Evolutionary conservation across 441 rosid genomes (phyloP).

Genomic region (Populus hybrid): DNA sequence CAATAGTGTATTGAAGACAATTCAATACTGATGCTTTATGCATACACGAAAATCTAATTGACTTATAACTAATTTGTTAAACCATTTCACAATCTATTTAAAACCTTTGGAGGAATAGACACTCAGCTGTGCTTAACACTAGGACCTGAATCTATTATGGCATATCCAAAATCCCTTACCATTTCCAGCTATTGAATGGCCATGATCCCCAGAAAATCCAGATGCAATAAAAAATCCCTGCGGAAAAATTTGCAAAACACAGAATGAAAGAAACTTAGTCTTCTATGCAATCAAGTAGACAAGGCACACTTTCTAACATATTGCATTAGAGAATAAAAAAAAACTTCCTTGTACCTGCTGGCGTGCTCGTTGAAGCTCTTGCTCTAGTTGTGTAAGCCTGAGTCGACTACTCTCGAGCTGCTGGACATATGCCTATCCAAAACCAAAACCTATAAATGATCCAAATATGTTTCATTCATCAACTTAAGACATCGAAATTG

Average conservation of each 20-base stretch:
- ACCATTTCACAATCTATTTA: not conserved
- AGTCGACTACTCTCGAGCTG: conserved; percentile 78
- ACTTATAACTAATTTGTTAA: not conserved
- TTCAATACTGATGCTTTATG: not conserved
- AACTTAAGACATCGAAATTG: conserved; percentile 13
- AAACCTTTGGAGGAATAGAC: not conserved
- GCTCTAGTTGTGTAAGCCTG: conserved; percentile 74
- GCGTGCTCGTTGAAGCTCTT: conserved; percentile 53
- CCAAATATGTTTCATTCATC: conserved; percentile 27
- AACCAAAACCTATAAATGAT: conserved; percentile 48
- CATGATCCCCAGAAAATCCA: conserved; percentile 49
- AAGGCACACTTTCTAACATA: not conserved
- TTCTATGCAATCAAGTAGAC: not conserved
- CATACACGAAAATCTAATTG: not conserved
- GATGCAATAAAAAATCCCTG: conserved; percentile 27
- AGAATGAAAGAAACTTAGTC: not conserved
- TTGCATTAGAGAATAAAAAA: not conserved
- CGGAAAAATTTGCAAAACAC: not conserved
- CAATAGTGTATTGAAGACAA: not conserved
- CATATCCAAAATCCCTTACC: conserved; percentile 36
- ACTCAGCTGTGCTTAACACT: not conserved
- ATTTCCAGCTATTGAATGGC: conserved; percentile 43
- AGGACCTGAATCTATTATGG: not conserved
- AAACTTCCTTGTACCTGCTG: conserved; percentile 50
- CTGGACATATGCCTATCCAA: conserved; percentile 91